Evolutionary conservation across 495 filamentous ascomycete species (phyloP).

Genomic region (Daldinia loculata): DNA sequence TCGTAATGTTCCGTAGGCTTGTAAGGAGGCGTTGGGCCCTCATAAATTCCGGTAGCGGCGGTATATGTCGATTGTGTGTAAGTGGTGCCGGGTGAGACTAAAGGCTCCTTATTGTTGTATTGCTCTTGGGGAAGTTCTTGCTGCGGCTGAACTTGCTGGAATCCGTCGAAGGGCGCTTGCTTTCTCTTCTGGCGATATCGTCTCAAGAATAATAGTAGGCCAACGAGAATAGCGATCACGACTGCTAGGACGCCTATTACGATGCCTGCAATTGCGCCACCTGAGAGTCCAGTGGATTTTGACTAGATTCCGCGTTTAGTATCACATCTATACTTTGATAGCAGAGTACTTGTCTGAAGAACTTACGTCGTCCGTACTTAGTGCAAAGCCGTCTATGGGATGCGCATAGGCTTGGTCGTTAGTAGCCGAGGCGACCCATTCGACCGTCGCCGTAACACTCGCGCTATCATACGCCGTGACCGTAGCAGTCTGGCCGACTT

Average conservation of each 20-base stretch:
- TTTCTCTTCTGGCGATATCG: conserved; percentile 13
- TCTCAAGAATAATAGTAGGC: conserved; percentile 10
- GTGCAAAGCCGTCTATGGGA: conserved; percentile 31
- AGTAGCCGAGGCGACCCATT: conserved; percentile 25
- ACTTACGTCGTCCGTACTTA: conserved; percentile 17
- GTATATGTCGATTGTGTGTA: conserved; percentile 15
- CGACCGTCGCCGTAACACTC: conserved; percentile 23
- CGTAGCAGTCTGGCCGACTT: conserved; percentile 19
- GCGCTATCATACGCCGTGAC: conserved; percentile 32
- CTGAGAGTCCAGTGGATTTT: conserved; percentile 14
- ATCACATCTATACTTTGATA: neutral
- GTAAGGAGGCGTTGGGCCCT: neutral
- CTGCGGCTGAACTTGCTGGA: neutral
- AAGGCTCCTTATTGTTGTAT: conserved; percentile 19
- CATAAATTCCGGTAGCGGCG: neutral
- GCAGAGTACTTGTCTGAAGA: neutral
- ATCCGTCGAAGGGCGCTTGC: neutral
- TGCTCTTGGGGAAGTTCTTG: conserved; percentile 1
- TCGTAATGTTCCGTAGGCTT: conserved; percentile 12
- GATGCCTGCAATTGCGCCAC: conserved; percentile 25
- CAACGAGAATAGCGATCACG: conserved; percentile 12
- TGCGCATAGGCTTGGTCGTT: conserved; percentile 37
- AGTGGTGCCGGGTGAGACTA: neutral
- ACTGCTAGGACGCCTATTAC: conserved; percentile 22
- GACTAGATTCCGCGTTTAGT: conserved; percentile 4